Evolutionary conservation across 2,329 filamentous ascomycete species (phyloP).

Genomic region (Hymenoscyphus linearis): DNA sequence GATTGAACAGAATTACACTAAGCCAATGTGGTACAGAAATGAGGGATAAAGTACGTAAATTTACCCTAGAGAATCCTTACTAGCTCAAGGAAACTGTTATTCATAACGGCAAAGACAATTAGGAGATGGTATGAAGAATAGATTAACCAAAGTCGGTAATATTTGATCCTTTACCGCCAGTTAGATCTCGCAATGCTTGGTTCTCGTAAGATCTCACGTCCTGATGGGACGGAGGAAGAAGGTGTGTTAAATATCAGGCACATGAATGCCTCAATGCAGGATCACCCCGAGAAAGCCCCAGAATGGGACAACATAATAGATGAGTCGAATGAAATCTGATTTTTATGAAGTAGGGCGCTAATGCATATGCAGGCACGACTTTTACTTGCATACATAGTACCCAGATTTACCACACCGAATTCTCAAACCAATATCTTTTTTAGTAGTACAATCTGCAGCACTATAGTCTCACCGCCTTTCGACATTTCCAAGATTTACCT

Average conservation of each 20-base stretch:
- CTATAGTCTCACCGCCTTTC: neutral
- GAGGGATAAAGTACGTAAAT: too few species aligned
- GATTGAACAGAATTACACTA: too few species aligned
- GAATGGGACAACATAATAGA: neutral
- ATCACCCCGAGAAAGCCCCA: neutral
- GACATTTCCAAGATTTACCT: neutral
- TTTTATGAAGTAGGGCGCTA: too few species aligned
- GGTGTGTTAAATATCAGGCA: too few species aligned
- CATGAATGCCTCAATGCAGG: neutral
- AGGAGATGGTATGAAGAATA: neutral
- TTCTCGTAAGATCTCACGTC: neutral
- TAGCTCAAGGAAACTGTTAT: too few species aligned
- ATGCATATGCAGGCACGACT: neutral
- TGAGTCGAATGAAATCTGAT: too few species aligned
- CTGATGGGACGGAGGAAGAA: neutral
- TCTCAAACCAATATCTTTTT: neutral
- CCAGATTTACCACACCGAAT: neutral
- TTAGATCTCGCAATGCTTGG: neutral
- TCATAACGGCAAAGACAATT: neutral
- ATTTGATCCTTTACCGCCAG: neutral
- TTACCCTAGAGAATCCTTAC: too few species aligned
- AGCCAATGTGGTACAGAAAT: too few species aligned
- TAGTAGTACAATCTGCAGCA: neutral
- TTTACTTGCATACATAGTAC: neutral
- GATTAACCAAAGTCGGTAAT: neutral